These are phyloP conservation scores for Nicotiana attenuata DNA, from an alignment of 257 asterid genomes.

Conservation along the genomic window DNA sequence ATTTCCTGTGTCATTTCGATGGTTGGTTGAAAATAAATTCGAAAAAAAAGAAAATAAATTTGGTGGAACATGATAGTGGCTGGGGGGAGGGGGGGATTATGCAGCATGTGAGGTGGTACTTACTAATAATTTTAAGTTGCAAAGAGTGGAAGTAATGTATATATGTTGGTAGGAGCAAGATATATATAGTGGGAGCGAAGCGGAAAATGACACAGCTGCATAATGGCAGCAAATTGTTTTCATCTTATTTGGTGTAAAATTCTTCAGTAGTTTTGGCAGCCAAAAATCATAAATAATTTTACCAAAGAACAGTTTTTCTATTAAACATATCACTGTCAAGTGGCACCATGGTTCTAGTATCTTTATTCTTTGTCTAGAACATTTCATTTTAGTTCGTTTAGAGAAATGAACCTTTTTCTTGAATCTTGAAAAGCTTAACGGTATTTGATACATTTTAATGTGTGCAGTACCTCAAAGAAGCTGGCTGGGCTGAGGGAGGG, in stretches of 20 bases:
- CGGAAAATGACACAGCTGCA: background rate
- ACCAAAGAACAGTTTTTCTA: background rate
- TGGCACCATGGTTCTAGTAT: background rate
- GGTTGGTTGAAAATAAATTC: too few species aligned
- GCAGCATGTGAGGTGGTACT: background rate
- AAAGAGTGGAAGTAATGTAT: background rate
- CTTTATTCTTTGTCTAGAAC: background rate
- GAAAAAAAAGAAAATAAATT: too few species aligned
- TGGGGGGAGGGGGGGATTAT: background rate
- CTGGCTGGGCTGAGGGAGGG: slow-evolving; percentile 97
- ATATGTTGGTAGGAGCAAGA: slow-evolving; percentile 1
- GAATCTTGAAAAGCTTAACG: background rate
- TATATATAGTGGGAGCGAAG: background rate
- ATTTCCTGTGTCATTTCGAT: too few species aligned
- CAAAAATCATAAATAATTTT: background rate
- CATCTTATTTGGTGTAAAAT: background rate
- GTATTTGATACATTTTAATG: slow-evolving; percentile 12
- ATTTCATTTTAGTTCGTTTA: background rate
- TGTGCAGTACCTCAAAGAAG: slow-evolving; percentile 73
- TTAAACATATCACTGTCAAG: background rate
- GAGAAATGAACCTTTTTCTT: background rate
- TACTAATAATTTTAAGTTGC: background rate
- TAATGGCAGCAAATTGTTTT: background rate
- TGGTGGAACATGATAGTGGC: too few species aligned
- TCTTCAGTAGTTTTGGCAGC: background rate